Evolutionary conservation across 495 filamentous ascomycete species (phyloP).

Genomic region (Beverwykella pulmonaria): DNA sequence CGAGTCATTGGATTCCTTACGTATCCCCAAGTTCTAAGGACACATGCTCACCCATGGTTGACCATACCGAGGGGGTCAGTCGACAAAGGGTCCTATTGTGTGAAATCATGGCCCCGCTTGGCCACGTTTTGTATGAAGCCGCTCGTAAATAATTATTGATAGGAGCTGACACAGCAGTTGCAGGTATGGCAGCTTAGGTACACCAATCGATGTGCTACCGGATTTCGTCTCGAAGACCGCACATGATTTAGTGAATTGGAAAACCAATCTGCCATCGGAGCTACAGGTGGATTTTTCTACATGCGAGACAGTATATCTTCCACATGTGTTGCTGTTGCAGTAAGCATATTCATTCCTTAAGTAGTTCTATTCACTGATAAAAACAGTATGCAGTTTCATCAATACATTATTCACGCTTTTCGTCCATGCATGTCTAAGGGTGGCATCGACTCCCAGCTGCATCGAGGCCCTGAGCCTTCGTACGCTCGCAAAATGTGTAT

Average conservation of each 20-base stretch:
- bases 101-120: too few relatives aligned
- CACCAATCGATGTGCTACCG: neutral
- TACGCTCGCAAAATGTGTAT: neutral
- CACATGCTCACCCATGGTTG: too few relatives aligned
- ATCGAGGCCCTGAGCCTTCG: neutral
- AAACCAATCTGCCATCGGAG: neutral
- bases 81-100: too few relatives aligned
- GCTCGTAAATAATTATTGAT: too few relatives aligned
- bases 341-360: too few relatives aligned
- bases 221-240: neutral
- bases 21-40: too few relatives aligned
- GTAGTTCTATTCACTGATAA: too few relatives aligned
- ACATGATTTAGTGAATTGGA: neutral
- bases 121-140: too few relatives aligned
- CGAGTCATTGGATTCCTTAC: conserved; percentile 2
- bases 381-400: conserved; percentile 7
- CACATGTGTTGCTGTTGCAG: neutral
- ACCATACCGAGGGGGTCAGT: too few relatives aligned
- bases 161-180: too few relatives aligned
- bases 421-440: neutral
- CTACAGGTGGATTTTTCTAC: neutral
- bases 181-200: neutral
- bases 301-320: neutral
- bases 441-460: neutral
- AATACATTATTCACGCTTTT: neutral